phyloP scores from a whole-genome alignment of 2,329 filamentous ascomycete genomes.

The Tolypocladium tundrense region DNA sequence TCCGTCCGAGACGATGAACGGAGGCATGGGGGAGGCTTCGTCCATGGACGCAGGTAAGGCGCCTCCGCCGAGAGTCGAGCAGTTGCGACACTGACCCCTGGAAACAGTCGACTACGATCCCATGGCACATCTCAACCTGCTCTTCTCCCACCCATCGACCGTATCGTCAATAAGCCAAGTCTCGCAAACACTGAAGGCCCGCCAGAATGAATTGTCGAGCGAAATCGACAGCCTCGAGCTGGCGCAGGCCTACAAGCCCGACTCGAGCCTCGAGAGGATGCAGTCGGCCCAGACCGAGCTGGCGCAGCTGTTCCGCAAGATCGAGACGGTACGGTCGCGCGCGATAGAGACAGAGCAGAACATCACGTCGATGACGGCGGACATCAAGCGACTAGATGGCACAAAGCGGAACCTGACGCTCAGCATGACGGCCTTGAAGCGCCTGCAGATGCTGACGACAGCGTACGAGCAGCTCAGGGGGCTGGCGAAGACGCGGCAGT shows the following conservation, averaged over 20 bases:
- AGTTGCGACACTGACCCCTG: constrained; percentile 12
- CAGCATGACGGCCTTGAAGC: constrained; percentile 95
- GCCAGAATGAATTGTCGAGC: constrained; percentile 72
- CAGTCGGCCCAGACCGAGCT: constrained; percentile 85
- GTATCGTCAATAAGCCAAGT: constrained; percentile 68
- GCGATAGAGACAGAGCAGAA: constrained; percentile 88
- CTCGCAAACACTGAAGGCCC: constrained; percentile 59
- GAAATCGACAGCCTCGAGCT: constrained; percentile 66
- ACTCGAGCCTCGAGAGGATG: constrained; percentile 83
- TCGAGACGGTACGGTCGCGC: constrained; percentile 81
- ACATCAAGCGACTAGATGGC: constrained; percentile 93
- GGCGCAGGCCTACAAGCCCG: constrained; percentile 74
- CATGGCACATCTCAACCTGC: constrained; percentile 81
- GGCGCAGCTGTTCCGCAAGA: constrained; percentile 82
- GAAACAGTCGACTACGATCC: constrained; percentile 70
- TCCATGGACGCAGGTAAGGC: constrained; percentile 34
- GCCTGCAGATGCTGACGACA: constrained; percentile 95
- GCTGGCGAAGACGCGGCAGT: constrained; percentile 77
- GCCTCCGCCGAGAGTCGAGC: background rate
- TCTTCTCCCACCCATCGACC: constrained; percentile 84
- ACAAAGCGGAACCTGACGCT: constrained; percentile 94
- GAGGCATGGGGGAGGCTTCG: constrained; percentile 21
- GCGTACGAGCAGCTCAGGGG: constrained; percentile 93
- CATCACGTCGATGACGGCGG: constrained; percentile 97
- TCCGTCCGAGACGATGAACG: constrained; percentile 26